Percentiles rank a stretch among this genome's conserved stretches.
phyloP scores from a whole-genome alignment of 441 rosid species.

The Aquilaria agallochum region DNA sequence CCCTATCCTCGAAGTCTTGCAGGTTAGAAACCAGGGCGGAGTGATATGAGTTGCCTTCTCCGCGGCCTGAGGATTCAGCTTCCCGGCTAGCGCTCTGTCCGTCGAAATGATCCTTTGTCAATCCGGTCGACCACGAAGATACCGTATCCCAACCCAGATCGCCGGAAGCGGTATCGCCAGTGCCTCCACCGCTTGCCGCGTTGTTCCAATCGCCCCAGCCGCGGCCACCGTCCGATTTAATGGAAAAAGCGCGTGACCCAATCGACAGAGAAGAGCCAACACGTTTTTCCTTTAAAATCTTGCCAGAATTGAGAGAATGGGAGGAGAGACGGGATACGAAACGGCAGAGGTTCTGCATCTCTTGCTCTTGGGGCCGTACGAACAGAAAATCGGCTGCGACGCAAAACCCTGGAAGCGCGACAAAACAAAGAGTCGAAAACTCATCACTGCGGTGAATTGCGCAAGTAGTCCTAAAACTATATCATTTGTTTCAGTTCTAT shows the following conservation, averaged over 20 bases:
- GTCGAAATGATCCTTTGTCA: constrained; percentile 82
- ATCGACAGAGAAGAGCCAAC: constrained; percentile 13
- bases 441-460: too few relatives aligned
- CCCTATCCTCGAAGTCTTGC: constrained; percentile 41
- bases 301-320: constrained; percentile 17
- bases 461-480: too few relatives aligned
- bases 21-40: constrained; percentile 30
- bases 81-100: constrained; percentile 49
- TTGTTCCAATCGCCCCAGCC: constrained; percentile 40
- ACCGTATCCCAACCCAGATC: constrained; percentile 61
- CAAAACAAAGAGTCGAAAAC: too few relatives aligned
- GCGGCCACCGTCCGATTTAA: constrained; percentile 28
- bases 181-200: constrained; percentile 24
- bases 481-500: too few relatives aligned
- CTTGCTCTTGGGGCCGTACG: not conserved
- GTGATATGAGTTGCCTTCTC: constrained; percentile 26
- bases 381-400: too few relatives aligned
- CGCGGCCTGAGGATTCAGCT: constrained; percentile 15
- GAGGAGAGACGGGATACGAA: constrained; percentile 39
- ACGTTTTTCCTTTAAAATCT: constrained; percentile 23
- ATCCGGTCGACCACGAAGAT: constrained; percentile 81
- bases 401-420: too few relatives aligned
- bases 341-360: constrained; percentile 42
- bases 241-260: constrained; percentile 31
- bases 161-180: constrained; percentile 27